A percentile compares a stretch with the other conserved stretches of the same genome.
These are phyloP conservation scores for Torulaspora indica DNA, from an alignment of 805 yeast species.

Conservation along the genomic window DNA sequence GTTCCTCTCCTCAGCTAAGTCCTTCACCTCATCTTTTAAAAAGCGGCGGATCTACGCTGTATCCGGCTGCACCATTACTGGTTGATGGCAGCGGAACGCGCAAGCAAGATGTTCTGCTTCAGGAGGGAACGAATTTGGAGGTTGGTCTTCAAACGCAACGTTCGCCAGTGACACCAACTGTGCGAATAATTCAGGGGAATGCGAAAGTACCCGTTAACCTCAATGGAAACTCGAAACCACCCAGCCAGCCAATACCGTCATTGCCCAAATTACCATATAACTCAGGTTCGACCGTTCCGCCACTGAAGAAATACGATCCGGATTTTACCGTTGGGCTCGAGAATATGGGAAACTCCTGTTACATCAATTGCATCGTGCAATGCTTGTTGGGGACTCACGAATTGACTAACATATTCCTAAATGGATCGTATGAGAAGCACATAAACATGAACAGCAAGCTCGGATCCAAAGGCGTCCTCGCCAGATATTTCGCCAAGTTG, in stretches of 20 bases:
- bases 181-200: constrained; percentile 5
- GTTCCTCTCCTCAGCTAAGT: constrained; percentile 8
- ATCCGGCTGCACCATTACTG: constrained; percentile 30
- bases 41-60: constrained; percentile 15
- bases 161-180: constrained; percentile 1
- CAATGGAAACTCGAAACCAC: constrained; percentile 10
- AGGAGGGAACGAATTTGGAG: neutral
- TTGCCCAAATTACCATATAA: constrained; percentile 23
- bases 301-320: constrained; percentile 14
- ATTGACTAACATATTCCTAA: constrained; percentile 56
- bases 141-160: too few species aligned
- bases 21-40: constrained; percentile 8
- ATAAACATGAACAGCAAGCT: constrained; percentile 66
- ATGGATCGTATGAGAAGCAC: constrained; percentile 55
- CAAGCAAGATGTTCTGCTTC: neutral
- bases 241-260: constrained; percentile 19
- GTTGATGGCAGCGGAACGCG: constrained; percentile 1
- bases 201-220: constrained; percentile 1
- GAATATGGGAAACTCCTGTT: constrained; percentile 87
- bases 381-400: constrained; percentile 72
- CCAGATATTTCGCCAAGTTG: constrained; percentile 61
- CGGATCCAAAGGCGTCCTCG: constrained; percentile 76
- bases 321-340: constrained; percentile 63
- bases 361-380: constrained; percentile 87
- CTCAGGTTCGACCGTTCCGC: constrained; percentile 2